Percentiles rank a stretch among this genome's conserved stretches.
Evolutionary conservation across 306 rosid genomes (phyloP).

Genomic region (Vigna unguiculata): DNA sequence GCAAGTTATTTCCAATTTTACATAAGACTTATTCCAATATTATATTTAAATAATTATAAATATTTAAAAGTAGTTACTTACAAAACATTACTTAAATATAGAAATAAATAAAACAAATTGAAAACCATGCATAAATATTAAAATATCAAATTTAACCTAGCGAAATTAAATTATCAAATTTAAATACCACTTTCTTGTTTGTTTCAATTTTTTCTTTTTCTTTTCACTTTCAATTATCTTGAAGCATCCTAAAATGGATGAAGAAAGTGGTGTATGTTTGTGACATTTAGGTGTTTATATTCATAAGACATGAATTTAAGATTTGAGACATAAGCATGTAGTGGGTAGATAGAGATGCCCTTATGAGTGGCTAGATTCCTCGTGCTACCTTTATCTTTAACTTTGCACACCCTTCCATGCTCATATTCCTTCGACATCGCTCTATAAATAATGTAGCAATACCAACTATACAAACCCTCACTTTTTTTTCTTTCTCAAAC

Average conservation of each 20-base stretch:
- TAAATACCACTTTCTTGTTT: too few species aligned
- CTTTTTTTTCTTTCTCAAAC: conserved; percentile 40
- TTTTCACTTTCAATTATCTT: background rate
- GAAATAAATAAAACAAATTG: too few species aligned
- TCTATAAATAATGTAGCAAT: conserved; percentile 44
- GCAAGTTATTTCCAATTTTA: too few species aligned
- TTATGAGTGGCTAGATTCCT: conserved; percentile 59
- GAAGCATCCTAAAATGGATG: conserved; percentile 15
- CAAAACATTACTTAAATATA: too few species aligned
- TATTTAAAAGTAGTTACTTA: too few species aligned
- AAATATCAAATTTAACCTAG: too few species aligned
- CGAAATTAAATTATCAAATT: too few species aligned
- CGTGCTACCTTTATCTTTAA: conserved; percentile 46
- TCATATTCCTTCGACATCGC: conserved; percentile 52
- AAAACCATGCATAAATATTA: too few species aligned
- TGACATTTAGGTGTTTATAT: conserved; percentile 35
- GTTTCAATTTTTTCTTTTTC: background rate
- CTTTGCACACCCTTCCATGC: conserved; percentile 54
- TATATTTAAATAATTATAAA: too few species aligned
- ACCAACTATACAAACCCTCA: conserved; percentile 40
- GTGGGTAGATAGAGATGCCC: conserved; percentile 54
- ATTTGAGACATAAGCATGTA: background rate
- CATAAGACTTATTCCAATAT: too few species aligned
- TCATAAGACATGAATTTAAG: conserved; percentile 15
- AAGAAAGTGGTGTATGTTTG: conserved; percentile 37